Base-by-base conservation (phyloP, 1,139 yeast species). In the Yamadazyma conglobata region DNA sequence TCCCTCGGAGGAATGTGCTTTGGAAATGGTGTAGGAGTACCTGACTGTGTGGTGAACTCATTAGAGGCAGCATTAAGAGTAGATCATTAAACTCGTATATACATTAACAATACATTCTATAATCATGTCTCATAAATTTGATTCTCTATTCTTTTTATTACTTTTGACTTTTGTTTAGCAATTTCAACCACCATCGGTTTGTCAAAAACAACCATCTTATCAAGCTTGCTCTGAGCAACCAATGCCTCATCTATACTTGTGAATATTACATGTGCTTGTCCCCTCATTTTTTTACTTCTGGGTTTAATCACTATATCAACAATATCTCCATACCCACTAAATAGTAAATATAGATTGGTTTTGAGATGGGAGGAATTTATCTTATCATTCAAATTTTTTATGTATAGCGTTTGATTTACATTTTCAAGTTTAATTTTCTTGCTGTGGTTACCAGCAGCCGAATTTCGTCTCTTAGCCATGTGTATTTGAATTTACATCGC, bases 1-100 rank as follows among this genome's bases (percentile, higher is more conserved):
- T 70, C 79, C 1, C 50, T 84, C 7, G 88, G 93, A 14, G 97
- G 96, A 0, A 85, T 83, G 76, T 76, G 87, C 2, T 81, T 82
- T 53, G 86, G 88, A 9, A 73, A 72, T 25, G 94, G 95, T 0
- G 77, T 86, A 2, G 96, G 96, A 1, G 89, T 89, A 1, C 95
- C 96, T 1, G 96, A 88, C 55, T 83, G 91, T 44, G 82, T 86
- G 2, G 56, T 73, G 22, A 77, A 79, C 47, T 73, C 84, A 6
- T 66, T 83, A 33, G 69, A 67, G 29, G 75, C 67, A 33, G 93
- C 91, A 4, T 32, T 56, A 19, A 39, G 37, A 30, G n/a, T n/a
- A n/a, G n/a, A n/a, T 42, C 41, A 5, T 23, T 23, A n/a, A 13
- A 23, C n/a, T 23, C 7, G 17, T 5, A 21, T 6, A 8, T 10